Conservation (phyloP, 805 yeast genomes). For the Clavispora santaluciae region DNA sequence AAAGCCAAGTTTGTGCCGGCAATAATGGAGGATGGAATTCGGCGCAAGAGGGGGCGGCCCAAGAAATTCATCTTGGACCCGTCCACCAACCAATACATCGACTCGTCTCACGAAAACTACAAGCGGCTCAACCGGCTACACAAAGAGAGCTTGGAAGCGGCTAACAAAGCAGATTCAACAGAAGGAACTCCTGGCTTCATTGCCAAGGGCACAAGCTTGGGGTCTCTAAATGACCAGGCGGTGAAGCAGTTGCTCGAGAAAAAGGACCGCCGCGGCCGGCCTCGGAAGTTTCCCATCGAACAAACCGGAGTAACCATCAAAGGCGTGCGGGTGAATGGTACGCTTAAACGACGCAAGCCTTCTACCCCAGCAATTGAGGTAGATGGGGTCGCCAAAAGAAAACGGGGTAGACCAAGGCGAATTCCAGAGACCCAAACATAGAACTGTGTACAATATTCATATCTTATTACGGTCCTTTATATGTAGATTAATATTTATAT, state of each 20-base stretch:
- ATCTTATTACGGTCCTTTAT: background rate
- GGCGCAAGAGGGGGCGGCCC: conserved; percentile 40
- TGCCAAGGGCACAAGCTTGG: conserved; percentile 8
- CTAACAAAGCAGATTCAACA: conserved; percentile 1
- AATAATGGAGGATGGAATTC: conserved; percentile 11
- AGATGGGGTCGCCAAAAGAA: conserved; percentile 5
- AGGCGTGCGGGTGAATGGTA: conserved; percentile 39
- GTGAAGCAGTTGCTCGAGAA: conserved; percentile 28
- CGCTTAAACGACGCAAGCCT: conserved; percentile 10
- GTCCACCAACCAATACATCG: conserved; percentile 36
- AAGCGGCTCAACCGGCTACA: conserved; percentile 32
- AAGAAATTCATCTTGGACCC: conserved; percentile 38
- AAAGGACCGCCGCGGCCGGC: conserved; percentile 47
- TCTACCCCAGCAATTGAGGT: background rate
- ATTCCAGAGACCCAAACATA: background rate
- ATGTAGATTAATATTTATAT: background rate
- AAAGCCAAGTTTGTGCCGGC: conserved; percentile 6
- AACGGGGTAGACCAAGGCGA: conserved; percentile 11
- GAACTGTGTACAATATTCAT: background rate
- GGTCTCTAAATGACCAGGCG: conserved; percentile 9
- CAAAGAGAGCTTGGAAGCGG: conserved; percentile 12
- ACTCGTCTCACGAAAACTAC: conserved; percentile 38
- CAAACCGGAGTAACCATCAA: conserved; percentile 41
- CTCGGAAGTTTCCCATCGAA: conserved; percentile 46
- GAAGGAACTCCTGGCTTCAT: conserved; percentile 3